These are phyloP conservation scores for Pythium pectinolyticum DNA, from an alignment of 352 stramenopile genomes.

Conservation along the genomic window DNA sequence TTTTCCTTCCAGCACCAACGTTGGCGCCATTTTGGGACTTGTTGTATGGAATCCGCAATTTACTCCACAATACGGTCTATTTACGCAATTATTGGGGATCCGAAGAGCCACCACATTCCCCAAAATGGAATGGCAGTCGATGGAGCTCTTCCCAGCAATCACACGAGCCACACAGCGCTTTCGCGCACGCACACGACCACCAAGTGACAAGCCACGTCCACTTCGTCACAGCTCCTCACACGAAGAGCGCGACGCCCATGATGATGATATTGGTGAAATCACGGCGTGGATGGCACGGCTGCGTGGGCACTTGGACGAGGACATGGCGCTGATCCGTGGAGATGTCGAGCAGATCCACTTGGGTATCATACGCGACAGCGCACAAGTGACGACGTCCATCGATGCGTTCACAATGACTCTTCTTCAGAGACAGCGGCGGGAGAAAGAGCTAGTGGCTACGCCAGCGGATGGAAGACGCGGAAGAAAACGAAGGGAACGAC, in stretches of 20 bases:
- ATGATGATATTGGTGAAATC: neutral
- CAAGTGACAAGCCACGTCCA: neutral
- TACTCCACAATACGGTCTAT: neutral
- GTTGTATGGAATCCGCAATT: too few relatives aligned
- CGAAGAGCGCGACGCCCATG: neutral
- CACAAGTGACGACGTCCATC: neutral
- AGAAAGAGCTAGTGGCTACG: neutral
- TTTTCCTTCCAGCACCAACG: too few relatives aligned
- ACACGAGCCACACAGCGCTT: constrained; percentile 19
- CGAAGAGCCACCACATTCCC: neutral
- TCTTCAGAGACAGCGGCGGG: neutral
- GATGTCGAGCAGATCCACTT: constrained; percentile 20
- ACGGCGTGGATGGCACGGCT: neutral
- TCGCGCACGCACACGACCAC: neutral
- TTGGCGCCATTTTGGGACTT: too few relatives aligned
- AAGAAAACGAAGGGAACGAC: neutral
- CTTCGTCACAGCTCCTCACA: neutral
- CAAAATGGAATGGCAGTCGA: neutral
- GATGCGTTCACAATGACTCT: constrained; percentile 16
- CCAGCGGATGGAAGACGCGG: neutral
- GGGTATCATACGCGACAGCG: neutral
- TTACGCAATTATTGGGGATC: neutral
- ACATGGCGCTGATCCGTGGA: constrained; percentile 5
- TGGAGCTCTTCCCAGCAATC: constrained; percentile 20
- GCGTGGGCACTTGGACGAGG: neutral